phyloP scores from a whole-genome alignment of 176 grass and related monocot genomes.

The Triticum urartu region DNA sequence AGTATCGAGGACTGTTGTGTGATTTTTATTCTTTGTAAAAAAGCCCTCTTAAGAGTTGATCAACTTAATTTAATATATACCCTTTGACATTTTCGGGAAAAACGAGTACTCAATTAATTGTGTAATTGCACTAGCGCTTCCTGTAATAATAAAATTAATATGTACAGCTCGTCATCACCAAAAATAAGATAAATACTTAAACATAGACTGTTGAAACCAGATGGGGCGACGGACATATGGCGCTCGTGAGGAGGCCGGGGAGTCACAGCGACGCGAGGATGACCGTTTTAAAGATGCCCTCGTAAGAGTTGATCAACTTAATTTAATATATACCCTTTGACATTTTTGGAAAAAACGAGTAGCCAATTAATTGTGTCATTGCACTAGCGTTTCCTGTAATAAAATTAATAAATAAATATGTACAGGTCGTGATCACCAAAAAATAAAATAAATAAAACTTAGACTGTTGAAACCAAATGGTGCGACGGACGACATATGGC shows the following conservation, averaged over 20 bases:
- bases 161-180: not conserved
- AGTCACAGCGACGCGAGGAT: not conserved
- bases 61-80: no score
- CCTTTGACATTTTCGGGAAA: no score
- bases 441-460: not conserved
- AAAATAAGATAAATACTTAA: not conserved
- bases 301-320: no score
- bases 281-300: not conserved
- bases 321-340: no score
- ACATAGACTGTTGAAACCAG: not conserved
- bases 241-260: not conserved
- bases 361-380: no score
- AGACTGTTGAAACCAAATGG: not conserved
- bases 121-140: no score
- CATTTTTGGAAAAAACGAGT: no score
- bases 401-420: not conserved
- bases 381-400: no score
- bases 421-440: not conserved
- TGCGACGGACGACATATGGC: not conserved
- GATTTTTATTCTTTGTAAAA: no score
- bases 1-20: no score
- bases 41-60: no score
- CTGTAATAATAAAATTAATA: not conserved
- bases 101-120: no score
- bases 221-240: not conserved